These are phyloP conservation scores for Thymus mandschuricus DNA, from an alignment of 257 asterid genomes.

Conservation along the genomic window DNA sequence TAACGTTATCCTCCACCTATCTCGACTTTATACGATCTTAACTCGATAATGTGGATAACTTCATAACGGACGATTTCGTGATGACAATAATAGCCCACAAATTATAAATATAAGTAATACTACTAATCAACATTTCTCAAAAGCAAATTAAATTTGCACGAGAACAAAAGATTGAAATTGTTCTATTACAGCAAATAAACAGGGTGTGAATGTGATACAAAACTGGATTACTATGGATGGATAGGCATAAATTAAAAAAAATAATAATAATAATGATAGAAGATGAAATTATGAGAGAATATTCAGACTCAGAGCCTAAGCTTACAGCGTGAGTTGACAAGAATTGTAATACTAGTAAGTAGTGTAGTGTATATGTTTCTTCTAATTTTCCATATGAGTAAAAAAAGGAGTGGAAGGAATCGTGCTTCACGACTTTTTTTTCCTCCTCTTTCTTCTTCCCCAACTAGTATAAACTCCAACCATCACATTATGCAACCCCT, in stretches of 20 bases:
- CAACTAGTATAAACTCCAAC: slow-evolving; percentile 18
- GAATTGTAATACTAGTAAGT: slow-evolving; percentile 9
- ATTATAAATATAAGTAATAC: too few species aligned
- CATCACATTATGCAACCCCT: slow-evolving; percentile 14
- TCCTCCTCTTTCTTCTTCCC: neutral
- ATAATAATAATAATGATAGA: neutral
- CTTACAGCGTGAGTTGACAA: slow-evolving; percentile 29
- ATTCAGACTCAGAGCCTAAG: slow-evolving; percentile 2
- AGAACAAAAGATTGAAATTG: slow-evolving; percentile 12
- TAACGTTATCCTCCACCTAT: too few species aligned
- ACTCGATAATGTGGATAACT: too few species aligned
- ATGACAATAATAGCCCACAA: too few species aligned
- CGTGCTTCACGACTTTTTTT: slow-evolving; percentile 16
- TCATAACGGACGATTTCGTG: too few species aligned
- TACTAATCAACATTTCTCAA: neutral
- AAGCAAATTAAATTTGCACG: neutral
- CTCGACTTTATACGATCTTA: too few species aligned
- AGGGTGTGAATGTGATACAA: slow-evolving; percentile 18
- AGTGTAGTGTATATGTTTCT: neutral
- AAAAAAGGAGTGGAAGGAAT: slow-evolving; percentile 9
- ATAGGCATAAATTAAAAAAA: neutral
- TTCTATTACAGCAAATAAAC: slow-evolving; percentile 22
- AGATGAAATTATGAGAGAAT: slow-evolving; percentile 29
- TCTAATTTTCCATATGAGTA: slow-evolving; percentile 23
- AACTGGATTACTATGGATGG: slow-evolving; percentile 29